Base-by-base conservation (phyloP, 1,139 yeast genomes). In the Diutina pseudorugosa region DNA sequence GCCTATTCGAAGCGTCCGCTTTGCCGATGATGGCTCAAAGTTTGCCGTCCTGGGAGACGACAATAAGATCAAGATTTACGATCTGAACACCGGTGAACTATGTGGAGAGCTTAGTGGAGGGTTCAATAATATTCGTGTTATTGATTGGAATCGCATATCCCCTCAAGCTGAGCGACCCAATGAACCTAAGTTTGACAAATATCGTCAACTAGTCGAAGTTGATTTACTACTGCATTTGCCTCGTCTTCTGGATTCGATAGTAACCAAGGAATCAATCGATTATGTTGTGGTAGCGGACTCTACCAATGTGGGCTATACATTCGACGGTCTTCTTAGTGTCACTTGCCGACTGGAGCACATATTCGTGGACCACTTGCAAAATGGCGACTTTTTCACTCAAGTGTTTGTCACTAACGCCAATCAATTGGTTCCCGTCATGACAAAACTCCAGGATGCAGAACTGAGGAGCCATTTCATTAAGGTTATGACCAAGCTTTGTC, bases 31-130 rank as follows among this genome's bases (percentile, higher is more conserved):
- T 55, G 79, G 79, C 1, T 64, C 65, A 42, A 68, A 62, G 53
- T 70, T 80, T 55, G 77, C 76, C 27, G 65, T 78, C 16, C 62
- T 75, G 1, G 80, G 80, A 1, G 56, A 64, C 1, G 82, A 78
- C 56, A 70, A 71, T 2, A 59, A 66, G 14, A 72, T 75, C 50
- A 72, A 76, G 56, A 64, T 79, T 4, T 76, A 76, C 55, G 79
- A 76, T 57, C 68, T 81, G 7, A 76, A 77, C 58, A 72, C 68
- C 41, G 83, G 83, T 0, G 66, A 63, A 12, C 61, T 74, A 49
- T 57, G 76, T 18, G 64, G 66, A 47, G 59, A 59, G 27, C 11
- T 16, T 14, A n/a, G 5, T 18, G 49, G 40, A 57, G 36, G 53
- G 55, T 11, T 63, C 63, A n/a, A 69, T 71, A 43, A 40, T 8